Conservation (phyloP, 106 monocot genomes). For the Dactylorhiza incarnata region DNA sequence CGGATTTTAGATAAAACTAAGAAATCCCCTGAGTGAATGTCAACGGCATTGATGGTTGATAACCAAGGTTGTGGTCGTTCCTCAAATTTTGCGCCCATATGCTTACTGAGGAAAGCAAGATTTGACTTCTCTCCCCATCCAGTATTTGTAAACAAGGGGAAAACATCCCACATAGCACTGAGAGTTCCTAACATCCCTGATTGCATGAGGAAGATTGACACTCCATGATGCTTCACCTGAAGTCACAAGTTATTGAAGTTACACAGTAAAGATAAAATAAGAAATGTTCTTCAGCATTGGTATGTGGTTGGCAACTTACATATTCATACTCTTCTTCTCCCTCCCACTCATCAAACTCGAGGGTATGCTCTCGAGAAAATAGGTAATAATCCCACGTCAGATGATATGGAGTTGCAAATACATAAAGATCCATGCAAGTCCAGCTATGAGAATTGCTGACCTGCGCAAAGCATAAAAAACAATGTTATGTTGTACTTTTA, state of each 20-base stretch:
- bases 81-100: slow-evolving; percentile 83
- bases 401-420: slow-evolving; percentile 91
- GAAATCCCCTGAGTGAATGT: slow-evolving; percentile 92
- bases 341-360: slow-evolving; percentile 80
- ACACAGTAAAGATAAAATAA: background rate
- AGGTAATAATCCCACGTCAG: slow-evolving; percentile 97
- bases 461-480: slow-evolving; percentile 23
- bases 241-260: slow-evolving; percentile 4
- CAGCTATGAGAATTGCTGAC: slow-evolving; percentile 70
- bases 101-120: slow-evolving; percentile 79
- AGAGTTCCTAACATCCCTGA: slow-evolving; percentile 90
- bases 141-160: slow-evolving; percentile 75
- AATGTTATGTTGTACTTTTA: background rate
- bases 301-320: slow-evolving; percentile 38
- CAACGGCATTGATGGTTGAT: slow-evolving; percentile 63
- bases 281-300: background rate
- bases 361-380: slow-evolving; percentile 69
- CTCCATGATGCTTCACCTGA: slow-evolving; percentile 72
- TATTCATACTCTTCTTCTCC: slow-evolving; percentile 72
- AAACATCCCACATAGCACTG: slow-evolving; percentile 87
- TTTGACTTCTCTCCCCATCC: slow-evolving; percentile 85
- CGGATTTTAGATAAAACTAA: slow-evolving; percentile 83
- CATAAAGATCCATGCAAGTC: slow-evolving; percentile 96
- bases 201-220: slow-evolving; percentile 72
- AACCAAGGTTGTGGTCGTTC: slow-evolving; percentile 79